A percentile compares a stretch with the other conserved stretches of the same genome.
phyloP scores from a whole-genome alignment of 2,329 filamentous ascomycete genomes.

The Cytospora leucostoma region DNA sequence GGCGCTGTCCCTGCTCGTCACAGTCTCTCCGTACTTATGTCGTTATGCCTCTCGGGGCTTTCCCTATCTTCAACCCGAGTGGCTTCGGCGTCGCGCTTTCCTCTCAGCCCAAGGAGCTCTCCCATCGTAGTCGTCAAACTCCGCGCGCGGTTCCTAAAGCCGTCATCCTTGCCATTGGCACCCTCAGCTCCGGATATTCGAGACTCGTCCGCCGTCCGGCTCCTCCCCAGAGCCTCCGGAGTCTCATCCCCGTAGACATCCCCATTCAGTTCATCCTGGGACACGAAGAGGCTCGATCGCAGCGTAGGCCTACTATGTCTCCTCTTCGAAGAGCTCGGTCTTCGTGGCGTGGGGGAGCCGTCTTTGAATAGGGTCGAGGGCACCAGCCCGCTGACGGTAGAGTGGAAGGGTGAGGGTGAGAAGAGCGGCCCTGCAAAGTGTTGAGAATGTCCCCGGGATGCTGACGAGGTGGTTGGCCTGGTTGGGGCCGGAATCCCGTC shows the following conservation, averaged over 20 bases:
- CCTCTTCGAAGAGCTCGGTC: slow-evolving; percentile 43
- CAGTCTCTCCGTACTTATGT: slow-evolving; percentile 11
- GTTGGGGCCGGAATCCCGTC: slow-evolving; percentile 33
- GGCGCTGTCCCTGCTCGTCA: background rate
- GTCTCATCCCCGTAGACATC: slow-evolving; percentile 27
- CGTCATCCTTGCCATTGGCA: slow-evolving; percentile 5
- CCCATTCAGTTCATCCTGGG: slow-evolving; percentile 44
- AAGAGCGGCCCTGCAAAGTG: slow-evolving; percentile 53
- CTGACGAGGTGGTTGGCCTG: slow-evolving; percentile 35
- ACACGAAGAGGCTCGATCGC: slow-evolving; percentile 56
- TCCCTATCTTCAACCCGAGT: background rate
- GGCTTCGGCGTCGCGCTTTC: slow-evolving; percentile 7
- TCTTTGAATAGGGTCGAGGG: slow-evolving; percentile 56
- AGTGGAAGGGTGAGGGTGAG: slow-evolving; percentile 61
- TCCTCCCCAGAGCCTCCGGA: slow-evolving; percentile 23
- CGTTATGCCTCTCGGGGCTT: background rate
- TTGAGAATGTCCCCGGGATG: slow-evolving; percentile 40
- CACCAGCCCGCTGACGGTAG: slow-evolving; percentile 59
- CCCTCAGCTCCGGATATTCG: background rate
- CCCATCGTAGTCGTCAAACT: slow-evolving; percentile 27
- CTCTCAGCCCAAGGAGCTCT: slow-evolving; percentile 24
- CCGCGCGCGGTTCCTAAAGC: slow-evolving; percentile 27
- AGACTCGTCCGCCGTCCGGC: slow-evolving; percentile 14
- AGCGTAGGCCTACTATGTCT: slow-evolving; percentile 53
- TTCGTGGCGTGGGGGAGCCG: slow-evolving; percentile 41